Percentiles rank a stretch among this genome's conserved stretches.
phyloP scores from a whole-genome alignment of 495 filamentous ascomycete species.

The Apodospora peruviana region DNA sequence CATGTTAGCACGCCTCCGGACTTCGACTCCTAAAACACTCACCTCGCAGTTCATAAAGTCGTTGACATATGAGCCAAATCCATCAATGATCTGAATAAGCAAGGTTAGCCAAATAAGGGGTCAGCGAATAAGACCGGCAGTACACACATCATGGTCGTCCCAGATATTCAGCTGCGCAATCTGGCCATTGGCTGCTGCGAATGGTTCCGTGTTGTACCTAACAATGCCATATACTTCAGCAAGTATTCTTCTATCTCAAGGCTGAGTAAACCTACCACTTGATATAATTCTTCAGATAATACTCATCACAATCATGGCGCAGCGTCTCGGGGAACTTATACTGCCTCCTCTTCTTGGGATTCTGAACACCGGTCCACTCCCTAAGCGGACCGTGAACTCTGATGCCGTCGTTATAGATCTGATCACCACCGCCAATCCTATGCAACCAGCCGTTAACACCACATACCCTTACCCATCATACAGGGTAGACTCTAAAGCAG shows the following conservation, averaged over 20 bases:
- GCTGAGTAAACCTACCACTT: conserved; percentile 49
- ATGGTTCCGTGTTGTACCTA: conserved; percentile 70
- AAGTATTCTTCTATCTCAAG: neutral
- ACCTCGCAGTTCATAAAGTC: conserved; percentile 82
- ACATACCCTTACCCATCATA: too few species aligned
- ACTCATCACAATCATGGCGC: conserved; percentile 75
- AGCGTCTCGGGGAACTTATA: conserved; percentile 70
- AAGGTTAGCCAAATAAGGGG: neutral
- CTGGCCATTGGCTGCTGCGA: conserved; percentile 74
- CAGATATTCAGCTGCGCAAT: conserved; percentile 93
- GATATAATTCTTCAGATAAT: conserved; percentile 86
- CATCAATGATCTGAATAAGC: conserved; percentile 76
- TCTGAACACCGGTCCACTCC: conserved; percentile 73
- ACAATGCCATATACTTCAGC: neutral
- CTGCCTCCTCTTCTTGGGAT: conserved; percentile 74
- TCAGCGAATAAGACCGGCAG: neutral
- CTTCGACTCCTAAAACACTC: neutral
- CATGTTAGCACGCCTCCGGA: neutral
- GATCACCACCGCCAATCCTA: conserved; percentile 84
- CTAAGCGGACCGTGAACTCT: conserved; percentile 74
- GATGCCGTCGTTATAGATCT: conserved; percentile 92
- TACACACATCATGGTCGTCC: conserved; percentile 75
- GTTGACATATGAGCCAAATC: conserved; percentile 88
- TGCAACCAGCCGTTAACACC: too few species aligned
- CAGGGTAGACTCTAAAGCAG: too few species aligned